Evolutionary conservation across 148 eudicot genomes (phyloP), one percentile per base, ranked within the genome.

Genomic region (Chenopodium formosanum): DNA sequence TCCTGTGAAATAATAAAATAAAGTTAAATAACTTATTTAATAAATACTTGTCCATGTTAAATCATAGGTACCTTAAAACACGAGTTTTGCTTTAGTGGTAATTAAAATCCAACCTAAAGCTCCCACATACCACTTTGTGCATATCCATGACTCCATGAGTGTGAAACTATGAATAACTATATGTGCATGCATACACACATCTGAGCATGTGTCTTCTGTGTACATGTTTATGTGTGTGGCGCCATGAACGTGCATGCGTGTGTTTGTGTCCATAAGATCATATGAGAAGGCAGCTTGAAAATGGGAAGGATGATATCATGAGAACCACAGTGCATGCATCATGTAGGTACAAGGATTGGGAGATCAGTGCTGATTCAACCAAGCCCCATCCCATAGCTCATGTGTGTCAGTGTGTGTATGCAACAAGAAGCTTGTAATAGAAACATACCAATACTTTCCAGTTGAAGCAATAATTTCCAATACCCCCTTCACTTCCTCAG

Each of bases 391-490:
- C 17, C 58, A 60, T 31, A 40, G 10, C 20, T 44, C 70, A 79
- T 2, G 20, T 25, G 0, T 19, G 29, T 60, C 70, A 1, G 29
- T 25, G 1, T 25, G 44, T 68, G 53, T 29, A 37, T 79, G 65
- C 34, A 84, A 77, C 0, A 10, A 52, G 69, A 58, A 66, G 72
- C 22, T n/a, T 22, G 23, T 56, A 73, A 73, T 78, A 79, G 71
- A 84, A 79, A 58, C 88, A 70, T 91, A 94, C 98, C 98, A 92
- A 84, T 88, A 94, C 73, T 90, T 89, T 78, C 98, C 98, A 4
- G 97, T 89, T 53, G 93, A 85, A 78, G 98, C 93, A 73, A 89
- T 90, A 67, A 82, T 79, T 85, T 88, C 91, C 81, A 94, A 81
- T 56, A 85, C 83, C 74, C 79, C 81, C 88, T 89, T 88, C 56